Evolutionary conservation across 345 rosid species (phyloP).

Genomic region (Litchi chinensis): DNA sequence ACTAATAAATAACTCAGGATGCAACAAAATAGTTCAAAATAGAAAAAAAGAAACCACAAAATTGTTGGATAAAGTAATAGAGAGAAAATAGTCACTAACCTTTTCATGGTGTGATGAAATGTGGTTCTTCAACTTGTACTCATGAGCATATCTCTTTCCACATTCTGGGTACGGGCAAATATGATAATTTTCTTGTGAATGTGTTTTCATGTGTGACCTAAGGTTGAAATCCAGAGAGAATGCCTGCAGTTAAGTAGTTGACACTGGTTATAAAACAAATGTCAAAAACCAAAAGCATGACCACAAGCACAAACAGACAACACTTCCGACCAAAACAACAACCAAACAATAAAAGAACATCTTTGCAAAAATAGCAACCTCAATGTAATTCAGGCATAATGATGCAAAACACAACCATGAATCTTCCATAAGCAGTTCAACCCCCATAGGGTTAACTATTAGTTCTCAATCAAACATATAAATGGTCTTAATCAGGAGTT

Average conservation of each 20-base stretch:
- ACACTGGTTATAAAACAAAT: conserved; percentile 11
- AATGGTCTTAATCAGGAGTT: neutral
- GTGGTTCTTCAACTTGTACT: conserved; percentile 95
- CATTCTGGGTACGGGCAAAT: conserved; percentile 87
- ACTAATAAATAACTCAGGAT: neutral
- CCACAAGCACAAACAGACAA: conserved; percentile 10
- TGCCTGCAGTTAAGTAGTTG: conserved; percentile 57
- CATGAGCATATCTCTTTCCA: conserved; percentile 99
- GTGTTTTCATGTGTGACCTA: conserved; percentile 98
- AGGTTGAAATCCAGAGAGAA: conserved; percentile 98
- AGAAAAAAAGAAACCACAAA: conserved; percentile 8
- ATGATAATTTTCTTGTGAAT: conserved; percentile 97
- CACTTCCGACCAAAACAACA: neutral
- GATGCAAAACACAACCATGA: neutral
- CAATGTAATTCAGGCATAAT: neutral
- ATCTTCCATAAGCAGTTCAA: neutral
- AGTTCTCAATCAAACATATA: neutral
- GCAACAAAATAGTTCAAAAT: neutral
- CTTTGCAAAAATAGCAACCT: conserved; percentile 1
- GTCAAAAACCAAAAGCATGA: neutral
- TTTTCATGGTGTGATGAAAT: conserved; percentile 80
- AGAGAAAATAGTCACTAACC: conserved; percentile 38
- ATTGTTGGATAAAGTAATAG: neutral
- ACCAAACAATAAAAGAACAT: conserved; percentile 11
- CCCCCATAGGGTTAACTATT: neutral